A percentile compares a stretch with the other conserved stretches of the same genome.
Conservation (phyloP, 1,284 basidiomycete genomes). For the Agroathelia rolfsii region DNA sequence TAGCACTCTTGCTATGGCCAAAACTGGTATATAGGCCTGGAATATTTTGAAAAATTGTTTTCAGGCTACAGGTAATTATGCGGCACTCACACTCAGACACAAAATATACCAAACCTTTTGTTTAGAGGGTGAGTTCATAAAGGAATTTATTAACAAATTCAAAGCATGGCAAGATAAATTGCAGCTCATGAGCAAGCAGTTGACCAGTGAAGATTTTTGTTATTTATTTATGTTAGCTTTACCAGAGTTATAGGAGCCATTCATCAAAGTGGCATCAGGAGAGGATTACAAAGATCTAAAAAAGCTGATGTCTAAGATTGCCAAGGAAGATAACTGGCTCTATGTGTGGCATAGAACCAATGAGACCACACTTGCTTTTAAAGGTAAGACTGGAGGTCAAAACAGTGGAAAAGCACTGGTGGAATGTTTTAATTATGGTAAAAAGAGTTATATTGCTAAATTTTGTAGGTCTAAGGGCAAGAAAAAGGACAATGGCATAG, state of each 20-base stretch:
- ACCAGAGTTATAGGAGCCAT: slow-evolving; percentile 26
- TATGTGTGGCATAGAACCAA: slow-evolving; percentile 5
- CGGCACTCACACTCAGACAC: slow-evolving; percentile 15
- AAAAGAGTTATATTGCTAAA: slow-evolving; percentile 18
- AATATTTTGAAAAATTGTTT: slow-evolving; percentile 16
- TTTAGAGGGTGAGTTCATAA: slow-evolving; percentile 18
- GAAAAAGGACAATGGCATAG: no score
- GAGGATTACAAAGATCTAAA: slow-evolving; percentile 15
- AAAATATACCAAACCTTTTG: slow-evolving; percentile 18
- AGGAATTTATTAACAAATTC: slow-evolving; percentile 21
- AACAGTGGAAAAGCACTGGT: slow-evolving; percentile 4
- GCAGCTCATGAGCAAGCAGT: no score
- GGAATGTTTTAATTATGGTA: slow-evolving; percentile 20
- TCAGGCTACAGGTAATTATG: slow-evolving; percentile 18
- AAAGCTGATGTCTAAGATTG: slow-evolving; percentile 22
- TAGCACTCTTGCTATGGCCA: no score
- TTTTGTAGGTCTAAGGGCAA: slow-evolving; percentile 17
- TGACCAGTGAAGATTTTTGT: no score
- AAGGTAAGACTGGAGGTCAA: slow-evolving; percentile 9
- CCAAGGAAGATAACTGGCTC: slow-evolving; percentile 17
- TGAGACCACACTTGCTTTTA: slow-evolving; percentile 12
- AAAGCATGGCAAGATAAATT: no score
- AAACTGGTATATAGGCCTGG: slow-evolving; percentile 18
- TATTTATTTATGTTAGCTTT: no score
- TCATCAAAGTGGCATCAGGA: slow-evolving; percentile 17